A percentile compares a stretch with the other conserved stretches of the same genome.
Conservation (phyloP, 139 green algal genomes). For the Chlamydomonas incerta region DNA sequence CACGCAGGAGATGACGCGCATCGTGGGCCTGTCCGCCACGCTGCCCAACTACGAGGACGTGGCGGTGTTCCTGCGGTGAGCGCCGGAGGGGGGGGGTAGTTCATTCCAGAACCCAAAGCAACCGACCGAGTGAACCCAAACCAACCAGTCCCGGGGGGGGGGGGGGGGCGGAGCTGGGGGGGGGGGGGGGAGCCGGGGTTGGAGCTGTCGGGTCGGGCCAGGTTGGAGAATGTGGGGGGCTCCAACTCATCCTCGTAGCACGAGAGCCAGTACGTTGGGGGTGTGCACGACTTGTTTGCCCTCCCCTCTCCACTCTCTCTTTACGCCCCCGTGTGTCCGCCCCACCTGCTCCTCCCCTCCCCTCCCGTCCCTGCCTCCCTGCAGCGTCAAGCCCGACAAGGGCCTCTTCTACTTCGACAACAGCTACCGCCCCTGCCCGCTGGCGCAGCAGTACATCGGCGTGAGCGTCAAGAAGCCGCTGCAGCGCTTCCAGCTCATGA, state of each 20-base stretch:
- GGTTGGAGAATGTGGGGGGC: no score
- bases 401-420: constrained; percentile 99
- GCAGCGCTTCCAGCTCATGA: constrained; percentile 98
- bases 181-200: background rate
- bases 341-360: background rate
- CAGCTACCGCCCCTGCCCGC: constrained; percentile 91
- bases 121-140: no score
- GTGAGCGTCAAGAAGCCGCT: constrained; percentile 98
- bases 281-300: no score
- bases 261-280: no score
- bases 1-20: constrained; percentile 93
- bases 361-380: background rate
- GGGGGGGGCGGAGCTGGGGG: no score
- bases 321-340: no score
- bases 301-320: no score
- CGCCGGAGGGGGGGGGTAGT: background rate
- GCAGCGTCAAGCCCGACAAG: constrained; percentile 86
- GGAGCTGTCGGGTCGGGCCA: background rate
- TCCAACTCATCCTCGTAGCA: no score
- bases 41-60: constrained; percentile 99
- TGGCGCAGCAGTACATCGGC: constrained; percentile 97
- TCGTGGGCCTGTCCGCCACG: constrained; percentile 96
- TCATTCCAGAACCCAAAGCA: background rate
- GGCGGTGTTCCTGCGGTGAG: constrained; percentile 86
- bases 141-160: no score